phyloP scores from a whole-genome alignment of 176 grass and related monocot genomes.

The Microstegium vimineum region DNA sequence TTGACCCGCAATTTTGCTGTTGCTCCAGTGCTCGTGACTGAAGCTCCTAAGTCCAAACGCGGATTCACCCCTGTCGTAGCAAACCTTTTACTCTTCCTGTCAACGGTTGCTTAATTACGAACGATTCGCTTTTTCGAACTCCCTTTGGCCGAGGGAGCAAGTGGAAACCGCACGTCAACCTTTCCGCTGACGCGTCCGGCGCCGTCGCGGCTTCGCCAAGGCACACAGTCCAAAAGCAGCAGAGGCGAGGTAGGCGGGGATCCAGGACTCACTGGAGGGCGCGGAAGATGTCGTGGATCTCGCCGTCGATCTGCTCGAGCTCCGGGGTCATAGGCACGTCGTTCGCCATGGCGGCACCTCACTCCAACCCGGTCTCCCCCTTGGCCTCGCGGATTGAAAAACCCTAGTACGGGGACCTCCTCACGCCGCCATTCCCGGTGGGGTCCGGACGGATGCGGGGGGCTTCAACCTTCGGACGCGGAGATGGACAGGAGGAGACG shows the following conservation, averaged over 20 bases:
- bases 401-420: neutral
- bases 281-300: conserved; percentile 96
- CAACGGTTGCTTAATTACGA: neutral
- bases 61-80: neutral
- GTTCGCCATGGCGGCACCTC: conserved; percentile 45
- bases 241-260: neutral
- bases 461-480: neutral
- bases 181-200: neutral
- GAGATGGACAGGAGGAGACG: neutral
- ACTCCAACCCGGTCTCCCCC: neutral
- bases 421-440: conserved; percentile 26
- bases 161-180: neutral
- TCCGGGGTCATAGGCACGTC: conserved; percentile 77
- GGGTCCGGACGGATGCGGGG: neutral
- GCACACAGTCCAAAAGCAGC: neutral
- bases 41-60: neutral
- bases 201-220: neutral
- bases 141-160: neutral
- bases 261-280: conserved; percentile 63
- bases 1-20: neutral
- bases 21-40: neutral
- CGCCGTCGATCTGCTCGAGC: conserved; percentile 88
- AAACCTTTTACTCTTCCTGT: neutral
- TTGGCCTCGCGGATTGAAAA: neutral
- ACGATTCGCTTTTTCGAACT: neutral